Base-by-base conservation (phyloP, 2,329 filamentous ascomycete genomes). In the Immersiporthe knoxdaviesiana region DNA sequence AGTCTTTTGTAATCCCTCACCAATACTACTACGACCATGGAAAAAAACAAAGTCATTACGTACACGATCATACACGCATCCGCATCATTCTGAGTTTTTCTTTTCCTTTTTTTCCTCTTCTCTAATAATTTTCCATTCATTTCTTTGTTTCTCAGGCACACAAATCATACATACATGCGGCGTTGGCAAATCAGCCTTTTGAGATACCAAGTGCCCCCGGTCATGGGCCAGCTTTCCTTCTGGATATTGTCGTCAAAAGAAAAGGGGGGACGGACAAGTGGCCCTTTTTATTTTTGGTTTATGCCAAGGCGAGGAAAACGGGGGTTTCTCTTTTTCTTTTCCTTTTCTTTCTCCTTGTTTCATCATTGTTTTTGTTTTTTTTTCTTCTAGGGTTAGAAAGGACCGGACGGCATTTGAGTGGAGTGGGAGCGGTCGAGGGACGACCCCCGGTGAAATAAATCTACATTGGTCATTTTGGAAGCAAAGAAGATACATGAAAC, bases 161-260 rank as follows among this genome's bases (percentile, higher is more conserved):
- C 37, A 59, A 37, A 66, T 39, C 47, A 59, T 32, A 66, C 54
- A 66, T 61, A 66, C 12, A 69, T 64, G 62, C 52, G 73, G 73
- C 69, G 72, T 74, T 73, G 71, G 67, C 70, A 72, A 61, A 59
- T 67, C 68, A 71, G 65, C 66, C 71, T 70, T 70, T 70, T 62
- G 72, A 74, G 74, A 75, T 75, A 75, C 74, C 74, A 75, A 72
- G 69, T 65, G 72, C 72, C 69, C 44, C 70, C 62, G 50, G 67
- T 62, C 68, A 71, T 68, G 63, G 63, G 63, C 52, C 59, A 54
- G 56, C 10, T 47, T 47, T 47, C 44, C 58, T 65, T 61, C 50
- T 68, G 66, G 61, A 64, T 67, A 54, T 64, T 70, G 69, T 68
- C 59, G 60, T 50, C 41, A 41, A 59, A 59, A n/a, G n/a, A n/a